Evolutionary conservation across 352 stramenopile species (phyloP).

Genomic region (Pythium guiyangense): DNA sequence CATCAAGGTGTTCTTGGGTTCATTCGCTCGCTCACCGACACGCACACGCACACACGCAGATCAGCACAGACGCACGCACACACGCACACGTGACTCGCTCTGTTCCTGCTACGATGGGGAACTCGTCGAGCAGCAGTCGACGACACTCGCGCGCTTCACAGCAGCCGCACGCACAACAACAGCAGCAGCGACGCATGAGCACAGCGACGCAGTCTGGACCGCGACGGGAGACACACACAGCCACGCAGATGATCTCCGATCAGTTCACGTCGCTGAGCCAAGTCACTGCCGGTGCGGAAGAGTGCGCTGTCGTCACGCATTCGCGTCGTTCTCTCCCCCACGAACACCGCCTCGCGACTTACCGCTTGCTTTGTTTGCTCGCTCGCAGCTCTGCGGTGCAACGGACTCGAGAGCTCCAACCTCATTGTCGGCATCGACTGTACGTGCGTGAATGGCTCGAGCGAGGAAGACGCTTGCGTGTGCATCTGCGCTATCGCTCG

Average conservation of each 20-base stretch:
- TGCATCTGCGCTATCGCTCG: no score
- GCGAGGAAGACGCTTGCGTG: no score
- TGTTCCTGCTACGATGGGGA: constrained; percentile 22
- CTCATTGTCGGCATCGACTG: constrained; percentile 85
- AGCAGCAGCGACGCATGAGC: constrained; percentile 7
- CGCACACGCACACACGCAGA: background rate
- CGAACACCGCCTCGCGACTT: background rate
- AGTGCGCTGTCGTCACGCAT: background rate
- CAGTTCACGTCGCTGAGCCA: constrained; percentile 64
- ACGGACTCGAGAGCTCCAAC: constrained; percentile 83
- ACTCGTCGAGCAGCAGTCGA: constrained; percentile 15
- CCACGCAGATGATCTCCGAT: constrained; percentile 55
- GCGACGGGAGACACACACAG: constrained; percentile 19
- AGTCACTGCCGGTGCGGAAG: constrained; percentile 38
- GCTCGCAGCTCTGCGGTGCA: constrained; percentile 43
- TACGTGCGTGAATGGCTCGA: constrained; percentile 20
- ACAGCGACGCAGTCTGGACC: constrained; percentile 36
- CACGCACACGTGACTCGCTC: background rate
- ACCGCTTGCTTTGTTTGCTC: background rate
- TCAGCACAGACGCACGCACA: background rate
- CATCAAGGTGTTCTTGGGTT: background rate
- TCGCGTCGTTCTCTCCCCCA: no score
- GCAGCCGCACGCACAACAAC: background rate
- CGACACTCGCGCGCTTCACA: background rate
- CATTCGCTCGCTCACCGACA: background rate